Percentiles rank a stretch among this genome's conserved stretches.
phyloP scores from a whole-genome alignment of 495 filamentous ascomycete genomes.

The Hypoxylon fuscum region DNA sequence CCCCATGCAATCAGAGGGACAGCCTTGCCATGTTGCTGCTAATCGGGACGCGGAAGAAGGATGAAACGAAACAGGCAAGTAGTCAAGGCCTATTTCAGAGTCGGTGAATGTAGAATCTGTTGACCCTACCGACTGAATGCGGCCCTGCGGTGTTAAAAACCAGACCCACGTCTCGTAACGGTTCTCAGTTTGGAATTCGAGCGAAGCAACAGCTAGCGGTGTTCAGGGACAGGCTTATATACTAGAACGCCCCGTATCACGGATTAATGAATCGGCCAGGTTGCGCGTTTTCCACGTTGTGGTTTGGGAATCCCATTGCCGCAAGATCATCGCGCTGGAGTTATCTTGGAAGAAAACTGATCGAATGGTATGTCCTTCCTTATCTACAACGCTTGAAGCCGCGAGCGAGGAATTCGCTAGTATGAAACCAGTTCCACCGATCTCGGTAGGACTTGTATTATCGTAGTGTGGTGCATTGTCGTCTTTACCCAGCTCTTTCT shows the following conservation, averaged over 20 bases:
- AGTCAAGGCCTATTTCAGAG: neutral
- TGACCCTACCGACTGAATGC: neutral
- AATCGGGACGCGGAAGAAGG: neutral
- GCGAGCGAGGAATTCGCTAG: neutral
- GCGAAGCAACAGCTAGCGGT: neutral
- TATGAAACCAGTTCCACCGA: neutral
- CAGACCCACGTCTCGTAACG: neutral
- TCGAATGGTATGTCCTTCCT: neutral
- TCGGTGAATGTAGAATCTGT: slow-evolving; percentile 1
- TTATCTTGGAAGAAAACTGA: neutral
- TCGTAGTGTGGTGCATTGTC: neutral
- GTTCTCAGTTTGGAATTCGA: neutral
- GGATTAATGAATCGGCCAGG: neutral
- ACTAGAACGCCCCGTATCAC: neutral
- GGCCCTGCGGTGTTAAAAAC: neutral
- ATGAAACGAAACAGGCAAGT: neutral
- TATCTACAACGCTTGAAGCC: neutral
- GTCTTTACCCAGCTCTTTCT: neutral
- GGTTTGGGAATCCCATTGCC: neutral
- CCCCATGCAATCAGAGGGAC: neutral
- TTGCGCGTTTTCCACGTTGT: neutral
- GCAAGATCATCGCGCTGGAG: neutral
- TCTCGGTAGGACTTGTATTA: neutral
- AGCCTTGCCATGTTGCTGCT: neutral
- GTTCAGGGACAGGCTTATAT: neutral